Base-by-base conservation (phyloP, 2,329 filamentous ascomycete species). In the Fusarium anguioides region DNA sequence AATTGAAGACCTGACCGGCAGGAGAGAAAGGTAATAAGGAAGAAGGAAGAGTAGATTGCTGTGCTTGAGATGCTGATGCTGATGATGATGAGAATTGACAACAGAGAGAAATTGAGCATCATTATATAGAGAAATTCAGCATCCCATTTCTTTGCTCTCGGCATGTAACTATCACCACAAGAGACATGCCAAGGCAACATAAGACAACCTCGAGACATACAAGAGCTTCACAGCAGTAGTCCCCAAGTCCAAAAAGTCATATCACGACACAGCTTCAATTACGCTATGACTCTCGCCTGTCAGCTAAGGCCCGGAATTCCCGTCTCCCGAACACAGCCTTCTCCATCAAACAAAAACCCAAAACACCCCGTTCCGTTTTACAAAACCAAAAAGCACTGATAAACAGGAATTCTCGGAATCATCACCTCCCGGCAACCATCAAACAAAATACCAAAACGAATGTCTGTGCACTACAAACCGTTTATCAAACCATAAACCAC, bases 271-370 rank as follows among this genome's bases (percentile, higher is more conserved):
- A 18, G 26, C n/a, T 37, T 58, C 29, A 29, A 24, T 5, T n/a
- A 58, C 52, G 52, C 88, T 45, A 77, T 77, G 71, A 84, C 54
- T n/a, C n/a, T n/a, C n/a, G n/a, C 27, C 3, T 42, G 5, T 2
- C 14, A 6, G 44, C 37, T 10, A 27, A 10, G 9, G 27, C 57
- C 31, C 57, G 57, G 57, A 53, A 60, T 44, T 26, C 31, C 29
- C 37, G 37, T 53, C 29, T 60, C 20, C 57, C 57, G 57, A 33
- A 27, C 57, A 60, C 55, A 60, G 57, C 57, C 57, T n/a, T 23
- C 54, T 20, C 20, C 20, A 15, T 60, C n/a, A 44, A 60, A 60
- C 57, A 36, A 60, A 60, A 60, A 36, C 14, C 24, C 26, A 44
- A 41, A 52, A 60, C 44, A 11, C 37, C 12, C 8, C 11, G 21